A percentile compares a stretch with the other conserved stretches of the same genome.
Conservation (phyloP, 352 stramenopile species). For the Phytophthora foliorum region DNA sequence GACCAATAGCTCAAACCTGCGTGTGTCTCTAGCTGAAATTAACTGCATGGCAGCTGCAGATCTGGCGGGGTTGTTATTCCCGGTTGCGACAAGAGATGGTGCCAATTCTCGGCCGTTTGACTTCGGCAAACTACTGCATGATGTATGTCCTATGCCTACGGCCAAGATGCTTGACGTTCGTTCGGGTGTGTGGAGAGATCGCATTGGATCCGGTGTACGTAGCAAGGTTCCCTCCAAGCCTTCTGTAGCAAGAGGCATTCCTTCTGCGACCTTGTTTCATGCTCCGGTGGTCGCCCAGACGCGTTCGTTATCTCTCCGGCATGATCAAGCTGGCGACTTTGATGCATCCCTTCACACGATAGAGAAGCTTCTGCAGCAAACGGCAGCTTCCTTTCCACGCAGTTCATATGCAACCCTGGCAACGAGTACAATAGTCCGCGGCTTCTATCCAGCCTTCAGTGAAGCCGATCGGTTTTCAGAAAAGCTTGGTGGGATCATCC, state of each 20-base stretch:
- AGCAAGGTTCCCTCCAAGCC: slow-evolving; percentile 18
- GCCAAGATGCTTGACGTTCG: slow-evolving; percentile 79
- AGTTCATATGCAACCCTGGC: slow-evolving; percentile 23
- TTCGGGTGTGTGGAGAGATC: slow-evolving; percentile 45
- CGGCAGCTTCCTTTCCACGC: slow-evolving; percentile 34
- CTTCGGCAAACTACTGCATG: slow-evolving; percentile 63
- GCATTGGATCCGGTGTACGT: slow-evolving; percentile 3
- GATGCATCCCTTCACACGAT: slow-evolving; percentile 23
- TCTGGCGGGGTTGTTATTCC: slow-evolving; percentile 72
- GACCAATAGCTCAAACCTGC: slow-evolving; percentile 11
- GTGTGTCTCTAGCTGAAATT: slow-evolving; percentile 65
- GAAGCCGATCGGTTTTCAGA: slow-evolving; percentile 26
- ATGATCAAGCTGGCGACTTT: slow-evolving; percentile 9
- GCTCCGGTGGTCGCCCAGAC: slow-evolving; percentile 30
- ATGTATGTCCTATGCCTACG: slow-evolving; percentile 65
- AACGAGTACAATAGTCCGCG: slow-evolving; percentile 40
- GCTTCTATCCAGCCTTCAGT: slow-evolving; percentile 15
- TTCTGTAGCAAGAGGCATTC: slow-evolving; percentile 12
- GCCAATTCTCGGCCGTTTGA: slow-evolving; percentile 49
- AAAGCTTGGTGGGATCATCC: slow-evolving; percentile 25
- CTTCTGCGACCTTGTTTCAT: slow-evolving; percentile 34
- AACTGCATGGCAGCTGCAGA: slow-evolving; percentile 68
- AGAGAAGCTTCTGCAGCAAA: slow-evolving; percentile 34
- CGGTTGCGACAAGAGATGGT: slow-evolving; percentile 17
- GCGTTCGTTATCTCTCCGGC: slow-evolving; percentile 24